These are phyloP conservation scores for Salix dunnii DNA, from an alignment of 345 rosid species.

Conservation along the genomic window DNA sequence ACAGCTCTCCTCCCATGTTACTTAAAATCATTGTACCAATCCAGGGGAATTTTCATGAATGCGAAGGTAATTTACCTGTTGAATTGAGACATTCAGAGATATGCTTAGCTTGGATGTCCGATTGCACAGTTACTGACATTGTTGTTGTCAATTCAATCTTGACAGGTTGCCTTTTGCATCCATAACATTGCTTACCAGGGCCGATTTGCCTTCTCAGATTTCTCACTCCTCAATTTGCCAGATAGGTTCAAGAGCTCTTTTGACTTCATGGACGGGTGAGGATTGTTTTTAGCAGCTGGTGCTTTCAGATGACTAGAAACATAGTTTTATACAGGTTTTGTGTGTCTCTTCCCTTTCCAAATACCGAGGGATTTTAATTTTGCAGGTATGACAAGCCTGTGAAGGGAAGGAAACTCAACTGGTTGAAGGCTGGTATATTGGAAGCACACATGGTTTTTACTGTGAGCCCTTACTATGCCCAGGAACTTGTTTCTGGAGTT, in stretches of 20 bases:
- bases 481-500: constrained; percentile 70
- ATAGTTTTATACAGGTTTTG: neutral
- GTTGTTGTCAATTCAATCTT: constrained; percentile 16
- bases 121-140: neutral
- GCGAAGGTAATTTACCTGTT: constrained; percentile 56
- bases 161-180: constrained; percentile 86
- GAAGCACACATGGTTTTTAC: constrained; percentile 74
- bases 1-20: constrained; percentile 89
- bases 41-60: constrained; percentile 58
- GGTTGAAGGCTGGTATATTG: constrained; percentile 92
- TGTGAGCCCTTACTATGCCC: constrained; percentile 83
- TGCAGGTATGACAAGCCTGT: constrained; percentile 58
- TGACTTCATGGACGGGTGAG: constrained; percentile 81
- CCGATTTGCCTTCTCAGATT: constrained; percentile 64
- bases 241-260: constrained; percentile 66
- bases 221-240: constrained; percentile 71
- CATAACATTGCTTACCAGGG: constrained; percentile 98
- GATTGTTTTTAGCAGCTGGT: neutral
- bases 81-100: neutral
- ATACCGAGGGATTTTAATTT: neutral
- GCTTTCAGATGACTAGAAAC: neutral
- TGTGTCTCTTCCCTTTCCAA: neutral
- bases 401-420: constrained; percentile 89
- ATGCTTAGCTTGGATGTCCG: neutral
- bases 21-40: constrained; percentile 61